phyloP scores from a whole-genome alignment of 208 protist species.

The Leishmania amazonensis region DNA sequence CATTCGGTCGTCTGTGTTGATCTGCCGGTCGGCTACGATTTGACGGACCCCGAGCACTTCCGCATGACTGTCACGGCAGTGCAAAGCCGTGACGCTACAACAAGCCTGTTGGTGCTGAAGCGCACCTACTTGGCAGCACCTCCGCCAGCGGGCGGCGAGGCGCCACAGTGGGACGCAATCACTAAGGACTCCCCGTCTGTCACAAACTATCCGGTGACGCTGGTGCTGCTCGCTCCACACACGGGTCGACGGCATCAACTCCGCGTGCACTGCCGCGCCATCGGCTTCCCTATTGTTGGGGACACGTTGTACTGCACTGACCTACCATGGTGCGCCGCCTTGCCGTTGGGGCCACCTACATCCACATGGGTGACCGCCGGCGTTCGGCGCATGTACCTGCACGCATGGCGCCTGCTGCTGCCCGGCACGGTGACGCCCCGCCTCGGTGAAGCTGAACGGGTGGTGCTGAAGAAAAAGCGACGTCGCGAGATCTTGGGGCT shows the following conservation, averaged over 20 bases:
- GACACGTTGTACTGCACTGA: conserved; percentile 62
- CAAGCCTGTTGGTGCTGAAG: conserved; percentile 21
- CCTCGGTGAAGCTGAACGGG: conserved; percentile 35
- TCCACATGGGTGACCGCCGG: background rate
- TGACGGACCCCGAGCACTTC: conserved; percentile 41
- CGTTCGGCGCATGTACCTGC: conserved; percentile 75
- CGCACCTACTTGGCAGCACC: conserved; percentile 12
- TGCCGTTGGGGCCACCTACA: background rate
- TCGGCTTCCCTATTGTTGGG: conserved; percentile 89
- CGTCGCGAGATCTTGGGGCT: conserved; percentile 56
- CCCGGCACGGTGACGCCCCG: conserved; percentile 30
- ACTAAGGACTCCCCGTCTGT: conserved; percentile 10
- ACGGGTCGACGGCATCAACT: conserved; percentile 91
- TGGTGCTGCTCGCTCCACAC: conserved; percentile 55
- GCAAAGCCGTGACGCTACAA: conserved; percentile 18
- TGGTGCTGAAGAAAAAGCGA: conserved; percentile 57
- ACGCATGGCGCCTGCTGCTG: conserved; percentile 72
- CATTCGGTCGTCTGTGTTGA: conserved; percentile 6
- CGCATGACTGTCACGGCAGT: conserved; percentile 58
- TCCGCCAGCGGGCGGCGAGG: conserved; percentile 12
- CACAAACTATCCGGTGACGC: conserved; percentile 42
- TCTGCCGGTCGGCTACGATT: conserved; percentile 63
- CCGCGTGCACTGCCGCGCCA: conserved; percentile 75
- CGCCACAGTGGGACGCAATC: conserved; percentile 29
- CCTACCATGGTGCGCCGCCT: conserved; percentile 19